Base-by-base conservation (phyloP, 2,329 filamentous ascomycete genomes). In the Clonostachys sp. region DNA sequence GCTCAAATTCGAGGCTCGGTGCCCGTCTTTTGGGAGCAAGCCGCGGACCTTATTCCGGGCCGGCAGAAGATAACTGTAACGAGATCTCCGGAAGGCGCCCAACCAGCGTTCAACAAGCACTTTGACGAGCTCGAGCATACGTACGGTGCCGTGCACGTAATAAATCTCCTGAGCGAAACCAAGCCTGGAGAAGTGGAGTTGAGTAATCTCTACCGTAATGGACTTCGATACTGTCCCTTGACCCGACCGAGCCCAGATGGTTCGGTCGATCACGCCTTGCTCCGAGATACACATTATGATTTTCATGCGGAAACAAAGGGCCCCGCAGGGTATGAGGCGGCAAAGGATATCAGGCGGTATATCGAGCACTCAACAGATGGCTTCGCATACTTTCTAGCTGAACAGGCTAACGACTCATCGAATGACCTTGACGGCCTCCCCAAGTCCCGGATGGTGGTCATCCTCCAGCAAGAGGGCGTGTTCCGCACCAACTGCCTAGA, bases 401-500 rank as follows among this genome's bases (percentile, higher is more conserved):
- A 95, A 59, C 84, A 91, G 51, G 71, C 78, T 12, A 76, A 82
- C 41, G 82, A 88, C 45, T 57, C 66, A 16, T 63, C 66, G 16
- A 70, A 77, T 33, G 58, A 61, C 9, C 61, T 57, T 3, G 60
- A 65, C 13, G 65, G 64, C n/a, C 71, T 14, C 20, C 17, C 12
- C 3, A 10, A 10, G 12, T 12, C 16, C n/a, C 72, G 78, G 18
- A 73, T 73, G 71, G 78, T 87, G 8, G 83, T 90, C 3, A 80
- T 95, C 18, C 71, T 96, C 45, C 90, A 95, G 61, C 94, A 99
- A 66, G 89, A 95, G 62, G 92, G 94, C n/a, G 81, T 95, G 6
- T 97, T 97, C 65, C 81, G 92, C 51, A 96, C 91, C 5, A 99
- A 99, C 59, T 99, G 94, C 63, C 75, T 99, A 24, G 94, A 99